Evolutionary conservation across 371 early-diverging fungal genomes (phyloP).

Genomic region (Rhizopus delemar): DNA sequence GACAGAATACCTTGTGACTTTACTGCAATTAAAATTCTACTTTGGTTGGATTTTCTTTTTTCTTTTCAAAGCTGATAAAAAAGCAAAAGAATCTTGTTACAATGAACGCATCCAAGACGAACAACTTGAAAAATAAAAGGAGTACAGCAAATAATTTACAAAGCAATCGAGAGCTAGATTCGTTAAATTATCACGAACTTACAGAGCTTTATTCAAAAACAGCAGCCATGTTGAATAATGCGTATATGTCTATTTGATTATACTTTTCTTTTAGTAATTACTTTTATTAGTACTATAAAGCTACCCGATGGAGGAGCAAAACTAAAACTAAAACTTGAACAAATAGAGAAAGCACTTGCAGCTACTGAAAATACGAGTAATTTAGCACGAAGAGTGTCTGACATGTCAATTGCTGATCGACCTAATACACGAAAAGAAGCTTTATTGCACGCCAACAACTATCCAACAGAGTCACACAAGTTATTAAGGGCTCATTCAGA

Average conservation of each 20-base stretch:
- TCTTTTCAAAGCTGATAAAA: too few relatives aligned
- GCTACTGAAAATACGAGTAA: constrained; percentile 2
- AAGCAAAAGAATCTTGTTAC: too few relatives aligned
- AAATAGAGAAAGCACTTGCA: constrained; percentile 24
- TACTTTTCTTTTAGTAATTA: constrained; percentile 4
- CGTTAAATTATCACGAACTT: constrained; percentile 17
- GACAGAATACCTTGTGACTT: too few relatives aligned
- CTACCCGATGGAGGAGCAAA: constrained; percentile 46
- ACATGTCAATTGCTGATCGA: constrained; percentile 19
- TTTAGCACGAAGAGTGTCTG: constrained; percentile 23
- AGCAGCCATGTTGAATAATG: constrained; percentile 29
- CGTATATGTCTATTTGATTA: constrained; percentile 21
- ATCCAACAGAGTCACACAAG: constrained; percentile 4
- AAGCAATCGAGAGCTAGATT: neutral
- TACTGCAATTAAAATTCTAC: too few relatives aligned
- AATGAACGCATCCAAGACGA: too few relatives aligned
- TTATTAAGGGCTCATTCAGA: constrained; percentile 16
- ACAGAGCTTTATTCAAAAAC: constrained; percentile 25
- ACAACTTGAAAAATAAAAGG: too few relatives aligned
- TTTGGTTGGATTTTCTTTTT: too few relatives aligned
- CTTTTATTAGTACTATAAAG: constrained; percentile 14
- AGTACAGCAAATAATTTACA: too few relatives aligned
- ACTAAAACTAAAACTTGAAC: constrained; percentile 27
- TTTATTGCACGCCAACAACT: constrained; percentile 13
- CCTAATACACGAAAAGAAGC: constrained; percentile 22